A percentile compares a stretch with the other conserved stretches of the same genome.
Evolutionary conservation across 2,329 filamentous ascomycete genomes (phyloP).

Genomic region (Colletotrichum chlorophyti): DNA sequence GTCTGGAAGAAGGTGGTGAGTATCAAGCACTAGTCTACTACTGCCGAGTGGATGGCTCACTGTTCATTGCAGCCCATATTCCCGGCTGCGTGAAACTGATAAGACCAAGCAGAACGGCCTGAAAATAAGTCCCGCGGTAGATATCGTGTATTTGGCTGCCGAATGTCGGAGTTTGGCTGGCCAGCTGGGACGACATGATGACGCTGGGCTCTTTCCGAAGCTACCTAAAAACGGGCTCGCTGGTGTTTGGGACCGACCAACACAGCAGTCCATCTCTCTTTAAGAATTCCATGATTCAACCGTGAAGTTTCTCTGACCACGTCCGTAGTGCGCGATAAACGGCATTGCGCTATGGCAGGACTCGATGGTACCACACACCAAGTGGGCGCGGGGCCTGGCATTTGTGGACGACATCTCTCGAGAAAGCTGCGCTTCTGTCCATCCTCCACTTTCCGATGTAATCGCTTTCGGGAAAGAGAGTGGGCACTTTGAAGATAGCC

Average conservation of each 20-base stretch:
- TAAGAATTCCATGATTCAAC: too few species aligned
- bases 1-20: not conserved
- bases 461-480: not conserved
- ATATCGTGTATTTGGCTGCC: constrained; percentile 2
- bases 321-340: not conserved
- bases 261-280: too few species aligned
- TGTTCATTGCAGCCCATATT: constrained; percentile 41
- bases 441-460: not conserved
- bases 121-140: constrained; percentile 53
- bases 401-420: too few species aligned
- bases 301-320: too few species aligned
- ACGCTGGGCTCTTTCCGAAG: not conserved
- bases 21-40: not conserved
- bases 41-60: not conserved
- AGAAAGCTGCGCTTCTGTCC: not conserved
- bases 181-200: not conserved
- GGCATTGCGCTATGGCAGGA: constrained; percentile 22
- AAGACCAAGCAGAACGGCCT: constrained; percentile 51
- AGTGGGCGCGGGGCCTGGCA: not conserved
- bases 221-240: too few species aligned
- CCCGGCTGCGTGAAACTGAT: constrained; percentile 52
- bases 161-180: not conserved
- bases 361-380: constrained; percentile 17
- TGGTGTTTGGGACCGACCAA: too few species aligned
- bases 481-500: not conserved